Conservation (phyloP, 768 basidiomycete species). For the Lentinula sp. region DNA sequence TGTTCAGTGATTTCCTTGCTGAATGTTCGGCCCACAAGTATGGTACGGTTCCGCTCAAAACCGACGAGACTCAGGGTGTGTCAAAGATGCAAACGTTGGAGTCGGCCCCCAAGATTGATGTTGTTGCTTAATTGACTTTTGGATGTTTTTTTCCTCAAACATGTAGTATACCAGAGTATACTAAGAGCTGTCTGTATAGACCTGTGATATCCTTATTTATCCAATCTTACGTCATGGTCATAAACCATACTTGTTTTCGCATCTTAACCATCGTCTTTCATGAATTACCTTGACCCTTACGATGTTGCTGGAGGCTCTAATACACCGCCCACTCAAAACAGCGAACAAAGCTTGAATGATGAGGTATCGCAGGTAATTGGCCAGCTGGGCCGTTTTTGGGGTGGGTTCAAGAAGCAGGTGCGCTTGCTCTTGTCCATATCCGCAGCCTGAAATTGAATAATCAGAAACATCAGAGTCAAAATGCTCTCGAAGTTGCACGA, state of each 20-base stretch:
- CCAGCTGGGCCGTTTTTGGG: slow-evolving; percentile 86
- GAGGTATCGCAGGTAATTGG: slow-evolving; percentile 87
- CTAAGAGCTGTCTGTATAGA: too few species aligned
- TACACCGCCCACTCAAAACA: slow-evolving; percentile 40
- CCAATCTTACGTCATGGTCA: background rate
- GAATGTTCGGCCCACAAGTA: slow-evolving; percentile 67
- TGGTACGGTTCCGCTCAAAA: slow-evolving; percentile 17
- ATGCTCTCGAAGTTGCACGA: slow-evolving; percentile 58
- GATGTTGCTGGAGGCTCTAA: slow-evolving; percentile 43
- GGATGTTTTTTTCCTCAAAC: background rate
- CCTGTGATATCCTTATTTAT: too few species aligned
- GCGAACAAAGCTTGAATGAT: slow-evolving; percentile 65
- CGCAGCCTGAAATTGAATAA: background rate
- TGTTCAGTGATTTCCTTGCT: slow-evolving; percentile 89
- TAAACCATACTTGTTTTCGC: background rate
- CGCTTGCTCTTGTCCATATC: slow-evolving; percentile 14
- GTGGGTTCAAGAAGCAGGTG: slow-evolving; percentile 86
- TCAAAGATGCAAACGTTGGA: slow-evolving; percentile 13
- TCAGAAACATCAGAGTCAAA: slow-evolving; percentile 52
- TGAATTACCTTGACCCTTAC: slow-evolving; percentile 75
- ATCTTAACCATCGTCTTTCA: slow-evolving; percentile 18
- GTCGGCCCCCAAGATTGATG: slow-evolving; percentile 21
- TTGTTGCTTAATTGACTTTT: slow-evolving; percentile 17
- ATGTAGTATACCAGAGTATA: background rate
- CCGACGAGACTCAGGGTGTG: slow-evolving; percentile 14